Evolutionary conservation across 768 basidiomycete genomes (phyloP), one percentile per base, ranked within the genome.

Genomic region (Suillus tomentosus): DNA sequence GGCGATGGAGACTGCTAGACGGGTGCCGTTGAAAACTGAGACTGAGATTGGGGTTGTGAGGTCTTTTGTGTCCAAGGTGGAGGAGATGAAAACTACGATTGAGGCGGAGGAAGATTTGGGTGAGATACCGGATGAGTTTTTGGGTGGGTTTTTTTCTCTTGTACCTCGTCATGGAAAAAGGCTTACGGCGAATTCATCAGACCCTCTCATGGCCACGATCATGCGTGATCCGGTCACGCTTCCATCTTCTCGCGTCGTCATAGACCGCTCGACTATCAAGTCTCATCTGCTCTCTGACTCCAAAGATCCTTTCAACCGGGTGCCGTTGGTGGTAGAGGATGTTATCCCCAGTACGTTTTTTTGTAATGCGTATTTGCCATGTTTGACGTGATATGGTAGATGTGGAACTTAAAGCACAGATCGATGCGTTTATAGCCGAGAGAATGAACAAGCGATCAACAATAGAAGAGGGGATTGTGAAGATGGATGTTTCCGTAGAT

Each of bases 201-300:
- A 96, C 75, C 94, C 93, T 1, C 81, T 97, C 67, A 94, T 96
- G 87, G 90, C 84, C 70, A 91, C 92, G 5, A 73, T 99, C 61
- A 99, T 99, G 97, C 89, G 87, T 62, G 95, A 99, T 74, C 97
- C 97, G 3, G 96, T 99, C 63, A 85, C 87, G 37, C 76, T 99
- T 39, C 97, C 97, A 0, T 88, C 91, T 0, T 98, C 96, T 2
- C 82, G 80, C 61, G 79, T 85, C 0, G 83, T 92, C 40, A 74
- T 99, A 50, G 97, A 99, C 75, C 87, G 92, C 27, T 82, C 91
- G 2, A 98, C 96, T 2, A 99, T 99, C 80, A 96, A 96, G 71
- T 91, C 95, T 1, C 95, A 97, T 74, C 79, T 98, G 42, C 80
- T 99, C 22, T 96, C 95, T 0, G 96, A 97, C 70, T 77, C 88